phyloP scores from a whole-genome alignment of 176 grass and related monocot species.

The Musa acuminata region DNA sequence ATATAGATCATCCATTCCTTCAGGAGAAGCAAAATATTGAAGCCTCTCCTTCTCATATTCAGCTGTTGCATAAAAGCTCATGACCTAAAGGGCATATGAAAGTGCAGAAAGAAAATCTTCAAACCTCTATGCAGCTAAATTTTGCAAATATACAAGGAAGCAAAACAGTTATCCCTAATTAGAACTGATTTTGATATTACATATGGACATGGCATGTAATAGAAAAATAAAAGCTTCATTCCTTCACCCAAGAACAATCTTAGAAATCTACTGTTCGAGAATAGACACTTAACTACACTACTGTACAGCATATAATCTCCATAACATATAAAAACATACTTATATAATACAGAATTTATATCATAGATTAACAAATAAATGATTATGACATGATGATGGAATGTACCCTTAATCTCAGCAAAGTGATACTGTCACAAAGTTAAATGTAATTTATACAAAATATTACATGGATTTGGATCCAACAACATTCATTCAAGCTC shows the following conservation, averaged over 20 bases:
- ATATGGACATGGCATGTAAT: neutral
- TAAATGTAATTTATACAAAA: no score
- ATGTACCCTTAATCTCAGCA: no score
- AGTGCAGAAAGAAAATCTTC: neutral
- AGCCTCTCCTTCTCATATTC: constrained; percentile 84
- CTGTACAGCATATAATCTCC: neutral
- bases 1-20: constrained; percentile 87
- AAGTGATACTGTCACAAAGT: no score
- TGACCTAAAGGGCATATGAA: constrained; percentile 38
- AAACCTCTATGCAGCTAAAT: no score
- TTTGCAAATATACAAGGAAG: neutral
- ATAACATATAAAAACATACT: no score
- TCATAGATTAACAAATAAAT: no score
- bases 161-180: neutral
- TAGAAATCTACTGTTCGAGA: neutral
- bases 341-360: no score
- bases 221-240: neutral
- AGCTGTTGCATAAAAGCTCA: constrained; percentile 66
- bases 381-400: no score
- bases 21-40: constrained; percentile 88
- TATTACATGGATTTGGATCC: neutral
- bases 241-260: neutral
- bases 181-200: neutral
- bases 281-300: neutral
- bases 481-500: neutral